Conservation (phyloP, 2,329 filamentous ascomycete species). For the Penicillium sp. region DNA sequence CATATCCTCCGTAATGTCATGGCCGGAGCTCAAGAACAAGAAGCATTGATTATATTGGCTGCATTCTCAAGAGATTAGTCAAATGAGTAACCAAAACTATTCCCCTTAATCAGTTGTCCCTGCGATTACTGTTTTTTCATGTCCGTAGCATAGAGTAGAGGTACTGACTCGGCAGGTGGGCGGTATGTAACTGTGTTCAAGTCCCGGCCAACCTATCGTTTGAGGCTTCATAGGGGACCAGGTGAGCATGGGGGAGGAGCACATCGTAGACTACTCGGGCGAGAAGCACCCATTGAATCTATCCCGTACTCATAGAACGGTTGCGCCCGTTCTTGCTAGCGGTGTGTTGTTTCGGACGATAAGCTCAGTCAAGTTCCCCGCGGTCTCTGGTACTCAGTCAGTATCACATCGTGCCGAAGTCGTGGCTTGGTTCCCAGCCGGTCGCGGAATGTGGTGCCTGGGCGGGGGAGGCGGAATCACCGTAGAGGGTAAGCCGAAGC, state of each 20-base stretch:
- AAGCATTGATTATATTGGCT: neutral
- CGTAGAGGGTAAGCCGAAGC: conserved; percentile 39
- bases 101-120: too few species aligned
- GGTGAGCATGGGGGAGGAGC: neutral
- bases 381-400: neutral
- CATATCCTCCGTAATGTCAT: neutral
- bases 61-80: too few species aligned
- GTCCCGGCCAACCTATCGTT: conserved; percentile 16
- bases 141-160: too few species aligned
- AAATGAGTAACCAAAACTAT: too few species aligned
- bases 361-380: conserved; percentile 6
- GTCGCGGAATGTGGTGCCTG: conserved; percentile 21
- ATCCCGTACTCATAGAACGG: conserved; percentile 1
- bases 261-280: conserved; percentile 8
- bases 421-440: neutral
- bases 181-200: conserved; percentile 10
- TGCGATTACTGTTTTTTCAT: too few species aligned
- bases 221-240: neutral
- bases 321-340: conserved; percentile 2
- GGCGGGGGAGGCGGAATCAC: conserved; percentile 31
- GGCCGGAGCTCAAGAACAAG: neutral
- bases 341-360: conserved; percentile 25
- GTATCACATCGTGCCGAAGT: neutral
- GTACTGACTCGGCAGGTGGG: neutral
- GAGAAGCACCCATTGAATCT: conserved; percentile 14